Conservation (phyloP, 352 stramenopile genomes). For the Phytophthora parvispora region DNA sequence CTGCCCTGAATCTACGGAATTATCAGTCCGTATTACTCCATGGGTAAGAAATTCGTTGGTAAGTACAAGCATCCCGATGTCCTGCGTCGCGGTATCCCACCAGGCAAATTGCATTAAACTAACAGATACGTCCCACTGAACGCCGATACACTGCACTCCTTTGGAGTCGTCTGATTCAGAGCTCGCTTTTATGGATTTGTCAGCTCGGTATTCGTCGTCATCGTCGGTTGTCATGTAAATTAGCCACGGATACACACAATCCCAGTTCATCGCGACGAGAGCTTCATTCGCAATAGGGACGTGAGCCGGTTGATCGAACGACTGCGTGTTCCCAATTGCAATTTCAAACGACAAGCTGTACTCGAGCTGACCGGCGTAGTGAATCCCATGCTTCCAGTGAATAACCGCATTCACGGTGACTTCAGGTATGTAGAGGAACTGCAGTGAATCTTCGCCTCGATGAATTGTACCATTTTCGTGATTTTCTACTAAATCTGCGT, state of each 20-base stretch:
- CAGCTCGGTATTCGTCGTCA: slow-evolving; percentile 27
- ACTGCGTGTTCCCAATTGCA: slow-evolving; percentile 37
- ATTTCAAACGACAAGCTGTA: slow-evolving; percentile 72
- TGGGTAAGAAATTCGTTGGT: slow-evolving; percentile 69
- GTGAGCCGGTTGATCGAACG: slow-evolving; percentile 19
- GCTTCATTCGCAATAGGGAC: slow-evolving; percentile 57
- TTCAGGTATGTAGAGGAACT: slow-evolving; percentile 40
- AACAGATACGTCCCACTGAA: slow-evolving; percentile 78
- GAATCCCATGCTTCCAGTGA: slow-evolving; percentile 34
- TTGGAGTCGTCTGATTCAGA: background rate
- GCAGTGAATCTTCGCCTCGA: slow-evolving; percentile 21
- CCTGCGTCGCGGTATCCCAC: slow-evolving; percentile 74
- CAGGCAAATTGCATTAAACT: slow-evolving; percentile 67
- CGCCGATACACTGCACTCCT: slow-evolving; percentile 43
- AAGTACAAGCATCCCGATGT: slow-evolving; percentile 59
- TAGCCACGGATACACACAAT: slow-evolving; percentile 74
- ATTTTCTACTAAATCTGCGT: slow-evolving; percentile 4
- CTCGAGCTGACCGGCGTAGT: slow-evolving; percentile 22
- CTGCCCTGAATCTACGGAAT: background rate
- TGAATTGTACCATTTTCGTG: background rate
- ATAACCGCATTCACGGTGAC: slow-evolving; percentile 31
- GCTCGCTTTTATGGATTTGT: background rate
- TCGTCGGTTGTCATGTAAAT: slow-evolving; percentile 62
- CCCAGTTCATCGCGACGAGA: slow-evolving; percentile 73
- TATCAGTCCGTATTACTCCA: slow-evolving; percentile 30